Evolutionary conservation across 2,329 filamentous ascomycete genomes (phyloP).

Genomic region (Aspergillus jensenii): DNA sequence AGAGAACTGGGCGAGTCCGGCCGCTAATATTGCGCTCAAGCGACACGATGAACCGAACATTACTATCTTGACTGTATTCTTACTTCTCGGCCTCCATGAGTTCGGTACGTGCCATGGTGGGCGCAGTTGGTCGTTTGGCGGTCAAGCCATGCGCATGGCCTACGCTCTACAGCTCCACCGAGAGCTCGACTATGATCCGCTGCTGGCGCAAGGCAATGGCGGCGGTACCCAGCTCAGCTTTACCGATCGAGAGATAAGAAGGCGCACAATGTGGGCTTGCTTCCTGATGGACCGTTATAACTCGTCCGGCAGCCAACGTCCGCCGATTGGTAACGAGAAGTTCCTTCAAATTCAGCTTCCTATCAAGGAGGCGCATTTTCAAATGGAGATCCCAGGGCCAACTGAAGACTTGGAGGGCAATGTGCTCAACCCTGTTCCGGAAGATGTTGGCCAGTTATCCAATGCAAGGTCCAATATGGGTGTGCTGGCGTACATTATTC

Average conservation of each 20-base stretch:
- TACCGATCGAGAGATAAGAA: constrained; percentile 86
- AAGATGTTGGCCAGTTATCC: constrained; percentile 63
- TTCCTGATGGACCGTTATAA: constrained; percentile 98
- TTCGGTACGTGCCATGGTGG: constrained; percentile 97
- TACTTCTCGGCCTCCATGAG: constrained; percentile 87
- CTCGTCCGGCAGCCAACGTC: constrained; percentile 89
- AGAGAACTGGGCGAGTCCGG: constrained; percentile 84
- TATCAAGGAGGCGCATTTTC: constrained; percentile 84
- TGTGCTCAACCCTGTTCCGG: constrained; percentile 61
- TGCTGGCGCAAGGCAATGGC: constrained; percentile 56
- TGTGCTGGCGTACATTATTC: constrained; percentile 85
- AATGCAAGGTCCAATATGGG: constrained; percentile 85
- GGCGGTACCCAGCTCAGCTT: constrained; percentile 71
- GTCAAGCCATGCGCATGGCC: constrained; percentile 94
- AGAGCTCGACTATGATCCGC: constrained; percentile 80
- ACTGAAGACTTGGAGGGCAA: constrained; percentile 80
- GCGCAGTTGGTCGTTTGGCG: constrained; percentile 91
- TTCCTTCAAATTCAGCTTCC: constrained; percentile 86
- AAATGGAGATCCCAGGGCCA: constrained; percentile 83
- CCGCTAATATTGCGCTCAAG: constrained; percentile 81
- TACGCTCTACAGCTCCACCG: constrained; percentile 92
- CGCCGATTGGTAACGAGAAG: constrained; percentile 86
- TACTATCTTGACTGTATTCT: constrained; percentile 85
- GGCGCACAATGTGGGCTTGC: constrained; percentile 97
- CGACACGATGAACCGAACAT: constrained; percentile 95